Base-by-base conservation (phyloP, 805 yeast species). In the Ogataea trehalophila region DNA sequence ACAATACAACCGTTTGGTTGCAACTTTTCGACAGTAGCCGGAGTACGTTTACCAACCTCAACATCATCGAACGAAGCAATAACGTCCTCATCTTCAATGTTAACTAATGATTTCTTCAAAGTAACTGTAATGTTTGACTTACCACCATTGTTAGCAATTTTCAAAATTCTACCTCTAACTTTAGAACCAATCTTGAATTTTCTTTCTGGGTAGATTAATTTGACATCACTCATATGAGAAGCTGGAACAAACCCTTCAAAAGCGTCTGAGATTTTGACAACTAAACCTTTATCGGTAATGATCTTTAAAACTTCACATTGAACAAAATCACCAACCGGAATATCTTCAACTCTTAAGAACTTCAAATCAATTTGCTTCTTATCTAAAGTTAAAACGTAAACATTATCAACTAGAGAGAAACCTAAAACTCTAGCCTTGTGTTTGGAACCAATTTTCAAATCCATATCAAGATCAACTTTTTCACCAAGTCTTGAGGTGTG, bases 171-270 rank as follows among this genome's bases (percentile, higher is more conserved):
- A 52, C 84, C 94, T 57, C 77, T 85, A 31, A 88, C 87, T 55
- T 83, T 85, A 39, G 85, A 72, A 11, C 97, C 98, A 39, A 83
- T 81, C 66, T 87, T 87, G 74, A 84, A 92, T 60, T 89, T 88
- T 72, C 94, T 79, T 68, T 94, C 98, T 6, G 99, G 99, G 61
- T 92, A 85, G 3, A 81, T 80, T 53, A 92, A 73, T 62, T 81
- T 84, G 48, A 86, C 76, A 65, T 94, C 99, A 55, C 95, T 83
- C 66, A 94, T 78, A 58, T 92, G 96, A 23, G 70, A 61, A 26
- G 80, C 72, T 14, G 87, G 84, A 29, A 88, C 98, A 52, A 76
- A 69, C 5, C 89, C 99, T 39, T 76, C 82, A 54, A 85, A 87
- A 42, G 77, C 75, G 44, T 80, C 82, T 50, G 83, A 81, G 11